Evolutionary conservation across 768 basidiomycete genomes (phyloP).

Genomic region (Suillus discolor): DNA sequence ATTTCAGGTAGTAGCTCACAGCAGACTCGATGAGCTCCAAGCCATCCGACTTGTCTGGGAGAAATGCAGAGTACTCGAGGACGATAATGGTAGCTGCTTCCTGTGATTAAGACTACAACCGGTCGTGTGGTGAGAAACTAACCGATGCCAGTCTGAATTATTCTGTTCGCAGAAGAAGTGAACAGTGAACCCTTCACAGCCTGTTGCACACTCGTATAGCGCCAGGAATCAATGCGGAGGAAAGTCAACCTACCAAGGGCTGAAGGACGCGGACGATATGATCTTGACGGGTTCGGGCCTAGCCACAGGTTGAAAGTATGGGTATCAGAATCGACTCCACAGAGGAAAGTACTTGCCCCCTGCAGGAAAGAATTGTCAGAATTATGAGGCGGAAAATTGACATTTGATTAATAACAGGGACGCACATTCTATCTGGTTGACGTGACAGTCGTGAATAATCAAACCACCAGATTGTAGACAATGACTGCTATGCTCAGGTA

Average conservation of each 20-base stretch:
- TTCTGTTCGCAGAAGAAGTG: neutral
- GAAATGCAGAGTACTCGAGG: too few relatives aligned
- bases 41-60: too few relatives aligned
- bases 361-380: neutral
- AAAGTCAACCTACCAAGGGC: neutral
- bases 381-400: neutral
- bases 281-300: fast-evolving
- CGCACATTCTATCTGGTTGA: neutral
- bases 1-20: too few relatives aligned
- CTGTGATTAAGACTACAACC: too few relatives aligned
- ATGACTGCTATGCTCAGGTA: neutral
- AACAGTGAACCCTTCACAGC: neutral
- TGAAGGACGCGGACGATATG: neutral
- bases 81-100: too few relatives aligned
- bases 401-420: neutral
- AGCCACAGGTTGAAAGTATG: neutral
- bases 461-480: neutral
- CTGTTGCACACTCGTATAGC: neutral
- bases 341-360: neutral
- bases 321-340: neutral
- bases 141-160: neutral
- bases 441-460: neutral
- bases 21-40: too few relatives aligned
- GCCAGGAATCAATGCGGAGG: neutral
- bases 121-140: neutral